These are phyloP conservation scores for Claviceps sorghi DNA, from an alignment of 2,329 filamentous ascomycete genomes.

Conservation along the genomic window DNA sequence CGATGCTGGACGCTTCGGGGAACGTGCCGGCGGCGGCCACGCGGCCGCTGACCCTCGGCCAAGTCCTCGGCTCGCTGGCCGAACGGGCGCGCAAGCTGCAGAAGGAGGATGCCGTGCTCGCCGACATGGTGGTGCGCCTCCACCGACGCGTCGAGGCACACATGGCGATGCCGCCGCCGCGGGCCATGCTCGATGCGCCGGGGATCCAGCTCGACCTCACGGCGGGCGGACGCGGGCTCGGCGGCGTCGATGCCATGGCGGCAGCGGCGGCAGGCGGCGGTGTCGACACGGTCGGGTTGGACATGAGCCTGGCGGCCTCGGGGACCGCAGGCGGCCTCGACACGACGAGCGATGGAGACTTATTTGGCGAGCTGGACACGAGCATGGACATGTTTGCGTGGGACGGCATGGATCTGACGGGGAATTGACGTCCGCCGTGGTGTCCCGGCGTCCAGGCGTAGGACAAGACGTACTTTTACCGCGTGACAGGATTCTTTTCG, in stretches of 20 bases:
- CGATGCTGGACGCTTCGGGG: constrained; percentile 20
- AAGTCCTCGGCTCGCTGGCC: constrained; percentile 42
- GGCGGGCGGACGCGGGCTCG: constrained; percentile 23
- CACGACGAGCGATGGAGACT: constrained; percentile 20
- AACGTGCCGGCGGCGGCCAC: constrained; percentile 24
- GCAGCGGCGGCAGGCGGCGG: constrained; percentile 27
- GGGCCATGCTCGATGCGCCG: constrained; percentile 26
- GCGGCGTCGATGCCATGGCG: constrained; percentile 28
- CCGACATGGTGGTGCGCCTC: constrained; percentile 48
- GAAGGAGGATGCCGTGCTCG: constrained; percentile 39
- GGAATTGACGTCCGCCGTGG: too few relatives aligned
- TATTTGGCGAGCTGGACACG: constrained; percentile 25
- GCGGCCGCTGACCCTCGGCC: constrained; percentile 40
- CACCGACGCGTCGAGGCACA: constrained; percentile 52
- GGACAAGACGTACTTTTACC: too few relatives aligned
- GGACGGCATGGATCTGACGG: constrained; percentile 21
- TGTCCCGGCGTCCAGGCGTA: too few relatives aligned
- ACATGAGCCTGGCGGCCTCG: constrained; percentile 27
- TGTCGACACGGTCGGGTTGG: constrained; percentile 29
- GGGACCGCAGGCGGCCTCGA: constrained; percentile 18
- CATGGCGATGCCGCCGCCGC: constrained; percentile 30
- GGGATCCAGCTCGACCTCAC: constrained; percentile 27
- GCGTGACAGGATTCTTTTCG: neutral
- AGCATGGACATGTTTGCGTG: constrained; percentile 31
- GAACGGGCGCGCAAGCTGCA: constrained; percentile 43